These are phyloP conservation scores for Lonicera japonica DNA, from an alignment of 129 eudicot species.

Conservation along the genomic window DNA sequence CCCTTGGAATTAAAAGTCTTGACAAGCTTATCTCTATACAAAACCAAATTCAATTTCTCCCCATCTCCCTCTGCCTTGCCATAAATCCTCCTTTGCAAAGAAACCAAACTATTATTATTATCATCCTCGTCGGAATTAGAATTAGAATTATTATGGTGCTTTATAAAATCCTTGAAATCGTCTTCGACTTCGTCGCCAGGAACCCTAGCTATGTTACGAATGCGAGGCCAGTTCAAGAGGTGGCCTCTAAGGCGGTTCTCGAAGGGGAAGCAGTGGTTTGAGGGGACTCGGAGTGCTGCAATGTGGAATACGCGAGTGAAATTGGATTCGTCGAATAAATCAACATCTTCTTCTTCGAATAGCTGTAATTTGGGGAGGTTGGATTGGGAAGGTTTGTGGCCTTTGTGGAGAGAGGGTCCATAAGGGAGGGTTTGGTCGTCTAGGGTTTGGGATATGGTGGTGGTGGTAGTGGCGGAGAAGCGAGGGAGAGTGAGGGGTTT, in stretches of 20 bases:
- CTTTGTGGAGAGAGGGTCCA: slow-evolving; percentile 82
- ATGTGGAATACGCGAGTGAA: slow-evolving; percentile 68
- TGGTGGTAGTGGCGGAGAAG: slow-evolving; percentile 27
- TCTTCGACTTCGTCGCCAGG: slow-evolving; percentile 77
- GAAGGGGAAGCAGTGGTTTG: slow-evolving; percentile 55
- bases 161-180: slow-evolving; percentile 25
- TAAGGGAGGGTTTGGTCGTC: slow-evolving; percentile 32
- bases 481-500: slow-evolving; percentile 13
- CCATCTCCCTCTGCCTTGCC: slow-evolving; percentile 85
- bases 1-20: slow-evolving; percentile 37
- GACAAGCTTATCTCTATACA: slow-evolving; percentile 48
- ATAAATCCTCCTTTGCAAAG: slow-evolving; percentile 46
- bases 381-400: slow-evolving; percentile 8
- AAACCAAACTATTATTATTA: slow-evolving; percentile 16
- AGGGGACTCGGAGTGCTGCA: slow-evolving; percentile 66
- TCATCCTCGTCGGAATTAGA: slow-evolving; percentile 10
- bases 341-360: not conserved
- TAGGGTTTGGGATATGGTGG: slow-evolving; percentile 14
- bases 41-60: slow-evolving; percentile 30
- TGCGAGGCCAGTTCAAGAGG: slow-evolving; percentile 81
- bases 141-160: slow-evolving; percentile 1
- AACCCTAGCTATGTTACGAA: slow-evolving; percentile 79
- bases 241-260: slow-evolving; percentile 83
- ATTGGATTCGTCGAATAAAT: slow-evolving; percentile 32
- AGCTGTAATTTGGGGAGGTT: not conserved